Conservation (phyloP, 2,329 filamentous ascomycete species). For the Ciborinia camelliae region DNA sequence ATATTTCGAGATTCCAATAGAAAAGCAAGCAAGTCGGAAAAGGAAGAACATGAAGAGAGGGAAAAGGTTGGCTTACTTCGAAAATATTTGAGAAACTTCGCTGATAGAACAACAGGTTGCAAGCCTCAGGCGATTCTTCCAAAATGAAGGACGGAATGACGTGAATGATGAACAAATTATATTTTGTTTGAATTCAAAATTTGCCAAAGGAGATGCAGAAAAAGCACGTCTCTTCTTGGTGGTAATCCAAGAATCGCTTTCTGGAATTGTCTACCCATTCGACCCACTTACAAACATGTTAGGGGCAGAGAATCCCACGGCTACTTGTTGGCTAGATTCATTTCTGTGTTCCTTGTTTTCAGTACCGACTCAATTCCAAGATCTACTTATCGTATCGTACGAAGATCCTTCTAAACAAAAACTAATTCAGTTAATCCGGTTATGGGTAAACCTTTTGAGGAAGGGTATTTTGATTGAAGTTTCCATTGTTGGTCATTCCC, state of each 20-base stretch:
- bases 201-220: conserved; percentile 66
- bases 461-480: conserved; percentile 79
- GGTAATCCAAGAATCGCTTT: conserved; percentile 75
- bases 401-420: conserved; percentile 68
- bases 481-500: conserved; percentile 63
- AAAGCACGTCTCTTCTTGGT: conserved; percentile 73
- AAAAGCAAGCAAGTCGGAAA: conserved; percentile 38
- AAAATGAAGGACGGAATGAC: conserved; percentile 50
- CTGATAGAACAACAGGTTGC: conserved; percentile 44
- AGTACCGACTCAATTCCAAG: conserved; percentile 80
- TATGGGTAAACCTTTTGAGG: conserved; percentile 92
- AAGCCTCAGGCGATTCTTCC: conserved; percentile 49
- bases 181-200: conserved; percentile 59
- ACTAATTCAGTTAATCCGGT: conserved; percentile 71
- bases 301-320: conserved; percentile 80
- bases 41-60: conserved; percentile 50
- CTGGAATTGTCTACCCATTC: conserved; percentile 74
- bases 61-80: conserved; percentile 37
- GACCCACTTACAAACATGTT: conserved; percentile 68
- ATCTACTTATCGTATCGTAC: conserved; percentile 74
- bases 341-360: conserved; percentile 96
- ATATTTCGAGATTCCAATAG: conserved; percentile 63
- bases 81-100: neutral
- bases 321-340: conserved; percentile 94
- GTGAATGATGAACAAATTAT: conserved; percentile 60